These are phyloP conservation scores for Globisporangium splendens DNA, from an alignment of 352 stramenopile genomes.

Conservation along the genomic window DNA sequence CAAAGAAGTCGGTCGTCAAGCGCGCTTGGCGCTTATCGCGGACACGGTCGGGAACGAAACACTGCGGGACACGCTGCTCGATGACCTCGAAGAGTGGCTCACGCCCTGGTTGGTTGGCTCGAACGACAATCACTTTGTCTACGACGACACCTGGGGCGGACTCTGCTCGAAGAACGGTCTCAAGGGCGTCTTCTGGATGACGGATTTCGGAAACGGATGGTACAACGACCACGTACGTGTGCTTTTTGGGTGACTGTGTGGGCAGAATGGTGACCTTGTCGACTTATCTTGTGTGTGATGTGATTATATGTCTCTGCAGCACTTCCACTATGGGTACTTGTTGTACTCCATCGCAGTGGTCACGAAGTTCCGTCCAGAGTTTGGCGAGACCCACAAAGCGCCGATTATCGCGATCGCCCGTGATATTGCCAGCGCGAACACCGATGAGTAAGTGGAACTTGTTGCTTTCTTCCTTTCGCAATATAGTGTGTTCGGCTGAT, in stretches of 20 bases:
- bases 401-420: conserved; percentile 72
- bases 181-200: conserved; percentile 86
- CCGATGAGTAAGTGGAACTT: conserved; percentile 51
- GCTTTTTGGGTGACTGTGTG: too few species aligned
- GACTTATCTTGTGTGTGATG: neutral
- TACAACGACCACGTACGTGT: conserved; percentile 87
- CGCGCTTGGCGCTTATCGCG: conserved; percentile 75
- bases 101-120: conserved; percentile 73
- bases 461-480: conserved; percentile 10
- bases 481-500: too few species aligned
- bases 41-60: conserved; percentile 55
- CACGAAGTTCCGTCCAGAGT: conserved; percentile 68
- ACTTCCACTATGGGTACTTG: conserved; percentile 97
- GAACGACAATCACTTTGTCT: conserved; percentile 87
- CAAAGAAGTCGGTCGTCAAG: conserved; percentile 81
- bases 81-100: conserved; percentile 64
- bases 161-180: conserved; percentile 90
- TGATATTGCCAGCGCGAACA: conserved; percentile 66
- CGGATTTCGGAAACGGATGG: conserved; percentile 92
- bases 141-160: conserved; percentile 91
- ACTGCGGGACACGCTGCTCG: conserved; percentile 51
- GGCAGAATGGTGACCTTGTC: too few species aligned
- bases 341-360: conserved; percentile 84
- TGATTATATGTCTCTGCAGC: conserved; percentile 48
- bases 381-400: conserved; percentile 65